phyloP scores from a whole-genome alignment of 83 land plant genomes.

The Thuja plicata region DNA sequence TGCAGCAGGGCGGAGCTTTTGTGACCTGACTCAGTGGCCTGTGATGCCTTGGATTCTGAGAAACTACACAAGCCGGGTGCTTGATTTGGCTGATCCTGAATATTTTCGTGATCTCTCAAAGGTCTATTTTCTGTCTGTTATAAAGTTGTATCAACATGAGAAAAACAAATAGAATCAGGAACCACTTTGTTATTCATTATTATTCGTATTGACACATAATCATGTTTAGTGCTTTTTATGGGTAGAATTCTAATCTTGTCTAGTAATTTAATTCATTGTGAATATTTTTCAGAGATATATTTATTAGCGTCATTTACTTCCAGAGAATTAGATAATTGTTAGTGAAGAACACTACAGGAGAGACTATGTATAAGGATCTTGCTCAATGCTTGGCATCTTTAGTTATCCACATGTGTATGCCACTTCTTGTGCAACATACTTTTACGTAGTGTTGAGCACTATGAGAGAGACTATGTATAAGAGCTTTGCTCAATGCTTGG shows the following conservation, averaged over 20 bases:
- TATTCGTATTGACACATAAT: not conserved
- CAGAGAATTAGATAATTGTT: not conserved
- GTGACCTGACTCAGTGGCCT: constrained; percentile 61
- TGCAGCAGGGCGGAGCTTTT: constrained; percentile 49
- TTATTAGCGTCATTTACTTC: not conserved
- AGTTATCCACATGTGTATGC: not conserved
- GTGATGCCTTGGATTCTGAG: constrained; percentile 59
- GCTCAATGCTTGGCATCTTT: not conserved
- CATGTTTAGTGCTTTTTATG: not conserved
- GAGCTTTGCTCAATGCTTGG: not conserved
- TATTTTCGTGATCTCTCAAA: constrained; percentile 50
- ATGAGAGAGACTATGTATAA: not conserved
- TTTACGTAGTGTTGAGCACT: not conserved
- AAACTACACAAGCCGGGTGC: constrained; percentile 30
- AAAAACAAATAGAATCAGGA: not conserved
- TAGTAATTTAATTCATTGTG: not conserved
- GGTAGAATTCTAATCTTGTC: not conserved
- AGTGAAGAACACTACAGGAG: not conserved
- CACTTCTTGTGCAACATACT: not conserved
- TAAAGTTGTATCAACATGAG: not conserved
- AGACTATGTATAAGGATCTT: not conserved
- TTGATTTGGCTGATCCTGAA: constrained; percentile 31
- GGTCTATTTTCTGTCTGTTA: constrained; percentile 21
- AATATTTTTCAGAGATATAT: not conserved
- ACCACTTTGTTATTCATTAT: not conserved